Base-by-base conservation (phyloP, 2,329 filamentous ascomycete genomes). In the Colletotrichum tamarilloi region DNA sequence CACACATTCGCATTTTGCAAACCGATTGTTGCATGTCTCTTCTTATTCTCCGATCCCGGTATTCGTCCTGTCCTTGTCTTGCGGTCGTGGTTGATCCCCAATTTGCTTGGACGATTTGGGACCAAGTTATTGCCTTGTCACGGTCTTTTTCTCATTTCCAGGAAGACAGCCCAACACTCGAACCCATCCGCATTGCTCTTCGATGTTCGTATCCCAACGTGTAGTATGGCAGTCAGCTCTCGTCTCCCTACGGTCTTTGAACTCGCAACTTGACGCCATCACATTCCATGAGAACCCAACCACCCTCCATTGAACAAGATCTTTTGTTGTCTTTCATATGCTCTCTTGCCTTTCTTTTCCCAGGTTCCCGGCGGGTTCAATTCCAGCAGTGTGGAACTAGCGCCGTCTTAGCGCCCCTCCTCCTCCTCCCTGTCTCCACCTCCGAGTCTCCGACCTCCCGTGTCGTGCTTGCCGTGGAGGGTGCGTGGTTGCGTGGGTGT, bases 311-410 rank as follows among this genome's bases (percentile, higher is more conserved):
- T 52, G 5, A 26, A 57, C 55, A 30, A 30, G 55, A 35, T 19
- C 62, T 19, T 56, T 49, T n/a, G 16, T 49, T 49, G 16, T 42
- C 38, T 42, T 42, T 19, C 38, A 16, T 16, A 19, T 16, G 16
- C 19, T n/a, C 19, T 49, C 6, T 53, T 12, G 32, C 7, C 30
- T 59, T 32, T 64, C 53, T 4, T 22, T 57, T 28, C 12, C 55
- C 19, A 28, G 24, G 14, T 6, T 3, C 32, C 32, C 26, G 32
- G 52, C 59, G 53, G 63, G 52, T 57, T 57, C 28, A 53, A 72
- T 72, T 69, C 66, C 66, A 69, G 53, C 66, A 69, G 53, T 4
- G 65, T 64, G 70, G 70, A 64, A 64, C 66, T 69, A 65, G 60
- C 70, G 70, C 70, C 66, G 49, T 55, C 57, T 38, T 16, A 22